Conservation (phyloP, 805 yeast species). For the Wickerhamia fluorescens region DNA sequence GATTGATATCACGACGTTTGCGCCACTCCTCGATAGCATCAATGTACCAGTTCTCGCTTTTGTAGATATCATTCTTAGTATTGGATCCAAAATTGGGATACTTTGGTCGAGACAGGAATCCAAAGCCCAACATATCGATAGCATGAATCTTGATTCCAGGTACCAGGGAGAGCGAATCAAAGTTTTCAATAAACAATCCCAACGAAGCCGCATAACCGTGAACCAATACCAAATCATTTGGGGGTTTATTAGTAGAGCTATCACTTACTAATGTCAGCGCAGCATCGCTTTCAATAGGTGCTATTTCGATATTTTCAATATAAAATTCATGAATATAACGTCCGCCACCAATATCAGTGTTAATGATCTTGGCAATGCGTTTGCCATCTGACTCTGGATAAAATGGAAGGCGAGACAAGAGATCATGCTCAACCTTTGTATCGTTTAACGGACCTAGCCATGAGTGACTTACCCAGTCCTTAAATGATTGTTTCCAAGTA, state of each 20-base stretch:
- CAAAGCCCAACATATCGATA: conserved; percentile 67
- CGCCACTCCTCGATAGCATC: conserved; percentile 40
- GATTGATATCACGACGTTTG: conserved; percentile 24
- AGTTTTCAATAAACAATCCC: conserved; percentile 71
- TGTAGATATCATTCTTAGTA: conserved; percentile 28
- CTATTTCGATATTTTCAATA: conserved; percentile 39
- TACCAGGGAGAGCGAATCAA: conserved; percentile 39
- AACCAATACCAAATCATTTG: conserved; percentile 57
- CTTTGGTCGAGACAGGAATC: conserved; percentile 55
- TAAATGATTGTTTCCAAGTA: conserved; percentile 5
- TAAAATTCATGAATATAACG: conserved; percentile 71
- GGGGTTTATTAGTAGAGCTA: conserved; percentile 1
- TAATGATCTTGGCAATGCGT: conserved; percentile 39
- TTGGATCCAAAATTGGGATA: conserved; percentile 25
- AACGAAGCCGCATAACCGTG: conserved; percentile 95
- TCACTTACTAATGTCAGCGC: too few species aligned
- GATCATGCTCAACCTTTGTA: conserved; percentile 24
- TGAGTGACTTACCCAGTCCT: conserved; percentile 27
- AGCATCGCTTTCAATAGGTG: neutral
- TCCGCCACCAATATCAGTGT: conserved; percentile 50
- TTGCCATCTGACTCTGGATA: conserved; percentile 47
- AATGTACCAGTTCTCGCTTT: conserved; percentile 37
- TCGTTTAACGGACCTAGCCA: conserved; percentile 14
- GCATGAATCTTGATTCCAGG: conserved; percentile 58
- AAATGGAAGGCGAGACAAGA: conserved; percentile 54